These are phyloP conservation scores for Vigna nakashimae DNA, from an alignment of 306 rosid species.

Conservation along the genomic window DNA sequence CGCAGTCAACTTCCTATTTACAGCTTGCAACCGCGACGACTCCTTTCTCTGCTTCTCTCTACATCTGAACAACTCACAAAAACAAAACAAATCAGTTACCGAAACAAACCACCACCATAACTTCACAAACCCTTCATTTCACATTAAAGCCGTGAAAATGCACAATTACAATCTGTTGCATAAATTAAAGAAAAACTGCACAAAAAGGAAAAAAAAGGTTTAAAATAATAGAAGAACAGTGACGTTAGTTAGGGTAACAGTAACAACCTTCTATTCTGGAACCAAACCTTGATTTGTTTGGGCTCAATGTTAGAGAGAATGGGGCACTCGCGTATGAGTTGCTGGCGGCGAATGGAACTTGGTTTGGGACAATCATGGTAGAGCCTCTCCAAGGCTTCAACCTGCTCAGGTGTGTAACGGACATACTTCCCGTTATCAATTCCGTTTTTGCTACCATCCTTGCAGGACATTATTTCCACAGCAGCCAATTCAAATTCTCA, in stretches of 20 bases:
- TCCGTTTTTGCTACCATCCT: constrained; percentile 79
- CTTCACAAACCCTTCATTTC: not conserved
- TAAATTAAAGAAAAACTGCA: not conserved
- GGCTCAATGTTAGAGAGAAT: constrained; percentile 96
- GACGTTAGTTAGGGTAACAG: not conserved
- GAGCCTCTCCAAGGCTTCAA: constrained; percentile 97
- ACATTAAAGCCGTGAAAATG: not conserved
- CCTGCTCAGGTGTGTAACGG: constrained; percentile 99
- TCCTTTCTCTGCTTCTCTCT: constrained; percentile 98
- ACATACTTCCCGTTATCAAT: constrained; percentile 94
- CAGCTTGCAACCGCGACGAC: constrained; percentile 85
- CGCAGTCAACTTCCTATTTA: constrained; percentile 91
- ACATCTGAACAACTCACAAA: constrained; percentile 65
- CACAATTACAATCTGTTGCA: not conserved
- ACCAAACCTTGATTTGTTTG: constrained; percentile 97
- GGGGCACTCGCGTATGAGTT: constrained; percentile 93
- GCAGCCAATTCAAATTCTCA: constrained; percentile 16
- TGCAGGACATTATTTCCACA: constrained; percentile 83
- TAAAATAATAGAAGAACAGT: not conserved
- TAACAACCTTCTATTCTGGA: constrained; percentile 84
- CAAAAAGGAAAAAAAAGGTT: not conserved
- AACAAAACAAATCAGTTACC: not conserved
- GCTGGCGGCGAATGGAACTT: constrained; percentile 96
- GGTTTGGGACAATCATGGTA: constrained; percentile 99
- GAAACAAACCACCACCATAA: not conserved